Evolutionary conservation across 139 green algal species (phyloP).

Genomic region (Coelastrella sp.): DNA sequence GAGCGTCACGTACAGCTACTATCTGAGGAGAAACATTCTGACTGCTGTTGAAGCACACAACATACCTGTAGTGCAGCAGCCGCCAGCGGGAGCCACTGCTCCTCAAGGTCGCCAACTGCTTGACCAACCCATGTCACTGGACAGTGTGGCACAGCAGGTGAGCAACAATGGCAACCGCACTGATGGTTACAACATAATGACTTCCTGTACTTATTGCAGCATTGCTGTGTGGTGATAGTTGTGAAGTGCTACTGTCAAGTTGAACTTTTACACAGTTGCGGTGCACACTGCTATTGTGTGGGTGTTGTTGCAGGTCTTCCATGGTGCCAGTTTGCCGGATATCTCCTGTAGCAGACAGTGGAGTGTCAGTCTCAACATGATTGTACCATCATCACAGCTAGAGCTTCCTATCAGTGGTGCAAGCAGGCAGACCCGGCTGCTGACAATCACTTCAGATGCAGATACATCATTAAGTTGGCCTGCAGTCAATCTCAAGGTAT

Average conservation of each 20-base stretch:
- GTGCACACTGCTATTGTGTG: too few species aligned
- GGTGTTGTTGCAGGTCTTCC: not conserved
- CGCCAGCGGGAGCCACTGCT: not conserved
- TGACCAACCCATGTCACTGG: not conserved
- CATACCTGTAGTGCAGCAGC: constrained; percentile 31
- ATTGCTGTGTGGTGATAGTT: too few species aligned
- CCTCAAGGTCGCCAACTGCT: constrained; percentile 5
- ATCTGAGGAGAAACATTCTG: constrained; percentile 17
- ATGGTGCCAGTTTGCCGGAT: constrained; percentile 26
- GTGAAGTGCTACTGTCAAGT: too few species aligned
- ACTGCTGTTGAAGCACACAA: constrained; percentile 18
- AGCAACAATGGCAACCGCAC: not conserved
- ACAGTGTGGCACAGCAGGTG: constrained; percentile 2
- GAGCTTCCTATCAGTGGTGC: not conserved
- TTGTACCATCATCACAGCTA: constrained; percentile 4
- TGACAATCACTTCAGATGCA: not conserved
- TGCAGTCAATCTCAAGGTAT: not conserved
- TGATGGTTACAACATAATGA: not conserved
- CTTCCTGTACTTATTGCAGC: too few species aligned
- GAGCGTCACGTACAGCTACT: constrained; percentile 41
- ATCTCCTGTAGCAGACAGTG: constrained; percentile 49
- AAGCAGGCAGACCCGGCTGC: constrained; percentile 4
- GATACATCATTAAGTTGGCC: constrained; percentile 11
- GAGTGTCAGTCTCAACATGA: constrained; percentile 30
- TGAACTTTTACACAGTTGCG: too few species aligned